Evolutionary conservation across 176 grass and related monocot genomes (phyloP), one percentile per base, ranked within the genome.

Genomic region (Zoysia pacifica): DNA sequence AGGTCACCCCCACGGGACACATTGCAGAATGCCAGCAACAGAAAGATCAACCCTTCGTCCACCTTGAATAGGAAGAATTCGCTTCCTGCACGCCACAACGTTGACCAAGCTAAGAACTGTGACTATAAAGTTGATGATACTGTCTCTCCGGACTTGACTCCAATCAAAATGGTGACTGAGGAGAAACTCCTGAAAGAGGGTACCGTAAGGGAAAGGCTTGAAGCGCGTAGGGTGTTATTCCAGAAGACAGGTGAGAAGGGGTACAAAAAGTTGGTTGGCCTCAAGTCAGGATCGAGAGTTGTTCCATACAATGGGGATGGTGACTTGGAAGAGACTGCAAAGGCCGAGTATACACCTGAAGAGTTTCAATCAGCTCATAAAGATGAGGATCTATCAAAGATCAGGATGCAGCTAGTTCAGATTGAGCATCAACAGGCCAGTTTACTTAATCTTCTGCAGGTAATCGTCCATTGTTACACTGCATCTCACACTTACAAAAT

Each of bases 381-480:
- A 59, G 96, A 91, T 62, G 88, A 88, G 20, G 86, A 87, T 63
- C 80, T 99, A 62, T 95, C 88, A 0, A 83, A 85, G 81, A 95
- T 99, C 79, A 84, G 88, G 72, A 89, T 89, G 88, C 92, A 99
- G 64, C 82, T 99, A 44, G 86, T 99, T 91, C 96, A 95, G 84
- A 99, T 99, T 73, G 92, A 95, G 88, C 93, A 89, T 69, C 96
- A 99, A 65, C 96, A 99, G 73, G 79, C 88, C 47, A 93, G 84
- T 75, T 81, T 99, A 70, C 90, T 99, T 18, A 85, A 99, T 76
- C 90, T 99, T 84, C 92, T 99, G 56, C 92, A 95, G 96, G 96
- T 99, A 93, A 74, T 47, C 48, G 58, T 42, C 13, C 49, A 62
- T 70, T 74, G 11, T 70, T 54, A 6, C 18, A 11, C 59, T 59